These are phyloP conservation scores for Alloteropsis angusta DNA, from an alignment of 202 grass and related monocot species.

Conservation along the genomic window DNA sequence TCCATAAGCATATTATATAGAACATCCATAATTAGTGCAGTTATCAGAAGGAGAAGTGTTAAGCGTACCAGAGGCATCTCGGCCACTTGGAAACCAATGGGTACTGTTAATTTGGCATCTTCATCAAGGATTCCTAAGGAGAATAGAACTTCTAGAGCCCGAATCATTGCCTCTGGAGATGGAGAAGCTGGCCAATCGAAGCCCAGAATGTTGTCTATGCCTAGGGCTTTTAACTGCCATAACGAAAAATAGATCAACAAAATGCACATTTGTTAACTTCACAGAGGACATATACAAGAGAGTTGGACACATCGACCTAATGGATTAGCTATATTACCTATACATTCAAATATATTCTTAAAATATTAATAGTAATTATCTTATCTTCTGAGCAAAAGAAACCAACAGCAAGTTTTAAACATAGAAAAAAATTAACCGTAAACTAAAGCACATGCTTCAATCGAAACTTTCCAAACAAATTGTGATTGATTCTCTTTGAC, in stretches of 20 bases:
- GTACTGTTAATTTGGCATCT: conserved; percentile 92
- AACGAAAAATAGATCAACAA: conserved; percentile 12
- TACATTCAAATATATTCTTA: background rate
- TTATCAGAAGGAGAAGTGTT: background rate
- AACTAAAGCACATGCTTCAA: conserved; percentile 4
- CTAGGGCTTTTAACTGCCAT: conserved; percentile 83
- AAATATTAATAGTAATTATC: background rate
- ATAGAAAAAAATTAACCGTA: background rate
- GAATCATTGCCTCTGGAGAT: conserved; percentile 81
- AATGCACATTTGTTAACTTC: conserved; percentile 1
- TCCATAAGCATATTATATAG: background rate
- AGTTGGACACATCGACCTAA: background rate
- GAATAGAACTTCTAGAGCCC: conserved; percentile 85
- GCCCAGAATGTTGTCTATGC: conserved; percentile 94
- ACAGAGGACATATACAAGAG: background rate
- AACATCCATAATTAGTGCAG: background rate
- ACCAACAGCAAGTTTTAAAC: background rate
- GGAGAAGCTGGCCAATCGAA: conserved; percentile 99
- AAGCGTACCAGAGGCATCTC: conserved; percentile 80
- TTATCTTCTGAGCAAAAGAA: background rate
- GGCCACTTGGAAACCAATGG: conserved; percentile 81
- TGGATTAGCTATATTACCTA: background rate
- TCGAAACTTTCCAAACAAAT: conserved; percentile 14
- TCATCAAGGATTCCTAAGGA: conserved; percentile 84
- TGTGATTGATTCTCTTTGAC: background rate